These are phyloP conservation scores for Phialocephala sp. DNA, from an alignment of 2,329 filamentous ascomycete genomes.

Conservation along the genomic window DNA sequence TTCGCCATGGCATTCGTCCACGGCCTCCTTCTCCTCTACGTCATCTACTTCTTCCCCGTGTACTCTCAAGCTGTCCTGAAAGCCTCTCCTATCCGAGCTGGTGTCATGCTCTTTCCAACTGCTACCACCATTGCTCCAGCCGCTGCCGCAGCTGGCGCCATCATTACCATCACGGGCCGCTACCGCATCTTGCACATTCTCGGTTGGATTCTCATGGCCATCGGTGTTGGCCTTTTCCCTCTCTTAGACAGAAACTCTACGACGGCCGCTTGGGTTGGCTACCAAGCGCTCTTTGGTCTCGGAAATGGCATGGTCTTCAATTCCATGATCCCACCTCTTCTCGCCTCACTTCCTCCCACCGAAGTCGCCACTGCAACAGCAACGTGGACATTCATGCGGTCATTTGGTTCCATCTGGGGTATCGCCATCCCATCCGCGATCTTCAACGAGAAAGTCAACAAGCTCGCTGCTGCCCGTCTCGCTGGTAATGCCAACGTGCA, in stretches of 20 bases:
- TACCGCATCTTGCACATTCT: slow-evolving; percentile 65
- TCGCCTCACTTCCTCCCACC: slow-evolving; percentile 63
- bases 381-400: slow-evolving; percentile 66
- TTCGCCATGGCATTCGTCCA: slow-evolving; percentile 74
- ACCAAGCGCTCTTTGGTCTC: slow-evolving; percentile 66
- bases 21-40: slow-evolving; percentile 53
- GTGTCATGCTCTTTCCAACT: slow-evolving; percentile 75
- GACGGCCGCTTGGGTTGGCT: slow-evolving; percentile 62
- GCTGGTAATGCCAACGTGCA: slow-evolving; percentile 3
- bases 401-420: slow-evolving; percentile 23
- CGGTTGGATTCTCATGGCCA: slow-evolving; percentile 63
- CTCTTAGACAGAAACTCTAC: slow-evolving; percentile 62
- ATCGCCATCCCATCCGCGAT: slow-evolving; percentile 23
- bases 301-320: slow-evolving; percentile 74
- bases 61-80: slow-evolving; percentile 71
- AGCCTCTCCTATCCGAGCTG: slow-evolving; percentile 66
- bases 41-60: slow-evolving; percentile 48
- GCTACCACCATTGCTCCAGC: slow-evolving; percentile 69
- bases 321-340: slow-evolving; percentile 69
- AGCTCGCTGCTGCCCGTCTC: slow-evolving; percentile 4
- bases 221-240: slow-evolving; percentile 69
- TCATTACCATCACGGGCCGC: slow-evolving; percentile 66
- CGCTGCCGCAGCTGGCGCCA: slow-evolving; percentile 61
- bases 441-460: slow-evolving; percentile 21
- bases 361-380: slow-evolving; percentile 72